A percentile compares a stretch with the other conserved stretches of the same genome.
Conservation (phyloP, 23 red algal species). For the Chondrus crispus region DNA sequence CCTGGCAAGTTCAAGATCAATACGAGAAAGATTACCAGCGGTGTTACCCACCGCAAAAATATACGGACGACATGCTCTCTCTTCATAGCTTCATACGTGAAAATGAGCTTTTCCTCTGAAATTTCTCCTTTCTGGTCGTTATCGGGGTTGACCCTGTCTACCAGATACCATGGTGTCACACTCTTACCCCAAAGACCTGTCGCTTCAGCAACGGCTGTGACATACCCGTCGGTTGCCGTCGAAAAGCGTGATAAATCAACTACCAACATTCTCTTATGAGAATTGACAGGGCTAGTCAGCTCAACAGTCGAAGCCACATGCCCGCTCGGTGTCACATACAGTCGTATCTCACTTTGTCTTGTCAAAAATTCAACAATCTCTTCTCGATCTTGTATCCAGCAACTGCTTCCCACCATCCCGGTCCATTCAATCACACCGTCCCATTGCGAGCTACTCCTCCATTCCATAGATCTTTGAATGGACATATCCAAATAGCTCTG, state of each 20-base stretch:
- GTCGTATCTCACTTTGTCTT: background rate
- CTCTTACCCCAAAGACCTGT: background rate
- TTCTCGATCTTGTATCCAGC: background rate
- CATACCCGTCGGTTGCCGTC: background rate
- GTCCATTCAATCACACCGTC: slow-evolving; percentile 6
- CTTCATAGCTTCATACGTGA: background rate
- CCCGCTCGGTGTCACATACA: background rate
- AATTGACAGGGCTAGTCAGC: background rate
- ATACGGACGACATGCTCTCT: too few relatives aligned
- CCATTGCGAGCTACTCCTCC: background rate
- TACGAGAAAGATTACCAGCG: background rate
- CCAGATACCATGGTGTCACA: background rate
- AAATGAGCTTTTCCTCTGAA: background rate
- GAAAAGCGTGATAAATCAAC: background rate
- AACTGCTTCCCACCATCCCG: background rate
- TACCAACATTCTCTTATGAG: background rate
- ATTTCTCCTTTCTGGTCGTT: background rate
- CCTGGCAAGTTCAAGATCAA: too few relatives aligned
- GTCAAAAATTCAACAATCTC: background rate
- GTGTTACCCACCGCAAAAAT: background rate
- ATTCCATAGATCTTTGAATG: background rate
- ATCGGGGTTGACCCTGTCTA: background rate
- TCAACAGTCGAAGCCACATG: background rate
- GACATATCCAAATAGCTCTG: slow-evolving; percentile 26
- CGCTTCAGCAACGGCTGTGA: background rate